A percentile compares a stretch with the other conserved stretches of the same genome.
Evolutionary conservation across 164 flowering plant genomes (phyloP).

Genomic region (Echeveria elegans): DNA sequence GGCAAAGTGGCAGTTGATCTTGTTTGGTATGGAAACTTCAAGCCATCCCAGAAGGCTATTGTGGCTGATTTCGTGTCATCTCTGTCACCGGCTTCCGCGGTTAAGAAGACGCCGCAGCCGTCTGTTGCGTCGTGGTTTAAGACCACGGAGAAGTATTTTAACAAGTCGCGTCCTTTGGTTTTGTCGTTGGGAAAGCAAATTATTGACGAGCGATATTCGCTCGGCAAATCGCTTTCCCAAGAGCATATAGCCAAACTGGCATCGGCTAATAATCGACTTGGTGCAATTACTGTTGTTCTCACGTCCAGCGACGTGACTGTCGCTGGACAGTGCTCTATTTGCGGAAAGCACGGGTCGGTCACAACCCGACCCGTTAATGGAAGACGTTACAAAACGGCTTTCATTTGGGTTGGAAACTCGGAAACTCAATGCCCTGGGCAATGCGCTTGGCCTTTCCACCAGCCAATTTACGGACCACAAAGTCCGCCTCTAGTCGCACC

Average conservation of each 20-base stretch:
- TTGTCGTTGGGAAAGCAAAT: conserved; percentile 32
- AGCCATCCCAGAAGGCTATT: conserved; percentile 28
- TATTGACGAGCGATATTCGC: conserved; percentile 38
- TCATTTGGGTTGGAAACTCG: conserved; percentile 63
- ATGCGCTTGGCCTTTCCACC: conserved; percentile 66
- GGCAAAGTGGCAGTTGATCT: conserved; percentile 28
- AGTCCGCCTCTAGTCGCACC: conserved; percentile 39
- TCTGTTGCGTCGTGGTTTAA: conserved; percentile 68
- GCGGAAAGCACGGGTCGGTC: conserved; percentile 46
- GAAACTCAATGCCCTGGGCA: conserved; percentile 51
- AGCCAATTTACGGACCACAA: conserved; percentile 57
- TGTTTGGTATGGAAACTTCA: conserved; percentile 40
- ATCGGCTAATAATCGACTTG: conserved; percentile 21
- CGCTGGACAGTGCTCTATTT: conserved; percentile 49
- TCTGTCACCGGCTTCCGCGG: background rate
- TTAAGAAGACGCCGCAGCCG: conserved; percentile 15
- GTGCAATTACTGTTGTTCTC: conserved; percentile 45
- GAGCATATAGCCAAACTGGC: conserved; percentile 35
- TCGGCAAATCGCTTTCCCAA: conserved; percentile 43
- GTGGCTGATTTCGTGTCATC: conserved; percentile 33
- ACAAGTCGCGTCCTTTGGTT: conserved; percentile 17
- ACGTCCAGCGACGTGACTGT: conserved; percentile 50
- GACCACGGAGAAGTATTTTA: conserved; percentile 34
- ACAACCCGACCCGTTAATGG: background rate
- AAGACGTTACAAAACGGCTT: conserved; percentile 29